Base-by-base conservation (phyloP, 1,139 yeast genomes). In the Hanseniaspora gamundiae region DNA sequence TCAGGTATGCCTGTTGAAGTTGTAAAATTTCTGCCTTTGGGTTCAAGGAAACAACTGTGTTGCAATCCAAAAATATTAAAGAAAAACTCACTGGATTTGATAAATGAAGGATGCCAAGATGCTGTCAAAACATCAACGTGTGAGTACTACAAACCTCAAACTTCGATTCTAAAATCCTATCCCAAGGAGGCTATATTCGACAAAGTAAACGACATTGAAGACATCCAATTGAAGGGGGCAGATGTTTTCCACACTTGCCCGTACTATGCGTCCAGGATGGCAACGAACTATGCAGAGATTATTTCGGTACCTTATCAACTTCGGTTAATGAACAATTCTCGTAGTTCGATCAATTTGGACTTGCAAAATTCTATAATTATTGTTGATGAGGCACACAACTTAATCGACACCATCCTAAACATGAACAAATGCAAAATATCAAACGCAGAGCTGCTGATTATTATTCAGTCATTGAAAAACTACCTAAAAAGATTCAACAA, bases 331-430 rank as follows among this genome's bases (percentile, higher is more conserved):
- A 73, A 70, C 33, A 67, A 74, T 3, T 72, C 94, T 0, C 67
- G 96, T 52, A 68, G 70, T 3, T 66, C 78, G 0, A 60, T 86
- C 41, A 75, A 77, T 1, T 58, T 88, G 5, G 70, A 78, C 41
- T 57, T 88, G 14, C 70, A 72, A 43, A 72, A 77, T 48, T 71
- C 91, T 0, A 73, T 88, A 6, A 74, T 91, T 1, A 73, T 91
- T 3, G 80, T 88, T 33, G 98, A 88, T 58, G 98, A 88, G 57
- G 97, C 97, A 0, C 98, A 88, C 58, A 88, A 88, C 57, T 65
- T 88, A 36, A 59, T 87, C 28, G 96, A 87, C 52, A 78, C 88
- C 0, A 76, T 88, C 4, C 74, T 80, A 1, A 67, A 83, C 1
- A 65, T 88, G 49, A 73, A 82, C 53, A 85, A 95, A 0, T 71